Conservation (phyloP, 768 basidiomycete species). For the Udeniomyces megalosporus region DNA sequence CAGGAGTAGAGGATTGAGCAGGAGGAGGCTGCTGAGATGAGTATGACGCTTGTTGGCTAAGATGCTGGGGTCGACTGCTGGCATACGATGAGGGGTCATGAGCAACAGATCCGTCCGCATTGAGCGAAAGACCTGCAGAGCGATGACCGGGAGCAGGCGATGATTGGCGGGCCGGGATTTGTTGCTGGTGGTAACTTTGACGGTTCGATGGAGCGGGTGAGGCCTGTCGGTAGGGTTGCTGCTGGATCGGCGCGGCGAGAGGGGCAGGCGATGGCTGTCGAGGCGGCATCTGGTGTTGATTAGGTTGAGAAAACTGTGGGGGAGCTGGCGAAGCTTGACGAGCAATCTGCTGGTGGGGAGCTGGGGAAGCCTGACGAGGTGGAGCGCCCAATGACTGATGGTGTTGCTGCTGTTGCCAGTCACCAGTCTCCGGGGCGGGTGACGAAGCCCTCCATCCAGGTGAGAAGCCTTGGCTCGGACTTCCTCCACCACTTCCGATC, state of each 20-base stretch:
- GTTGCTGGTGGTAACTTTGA: conserved; percentile 13
- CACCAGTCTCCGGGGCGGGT: not conserved
- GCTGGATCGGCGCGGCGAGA: too few species aligned
- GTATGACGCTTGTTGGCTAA: not conserved
- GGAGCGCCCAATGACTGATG: conserved; percentile 19
- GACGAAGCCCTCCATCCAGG: not conserved
- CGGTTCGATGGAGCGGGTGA: conserved; percentile 19
- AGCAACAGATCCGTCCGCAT: conserved; percentile 55
- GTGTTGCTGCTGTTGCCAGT: conserved; percentile 22
- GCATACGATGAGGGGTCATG: too few species aligned
- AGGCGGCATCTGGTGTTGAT: conserved; percentile 30
- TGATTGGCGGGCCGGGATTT: conserved; percentile 31
- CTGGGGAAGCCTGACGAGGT: conserved; percentile 1
- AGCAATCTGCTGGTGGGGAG: conserved; percentile 23
- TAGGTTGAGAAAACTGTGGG: not conserved
- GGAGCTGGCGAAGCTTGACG: conserved; percentile 25
- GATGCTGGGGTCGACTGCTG: conserved; percentile 14
- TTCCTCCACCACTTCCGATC: conserved; percentile 44
- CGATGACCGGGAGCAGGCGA: conserved; percentile 31
- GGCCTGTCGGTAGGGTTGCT: too few species aligned
- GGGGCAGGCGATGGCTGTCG: conserved; percentile 21
- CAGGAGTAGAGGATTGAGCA: not conserved
- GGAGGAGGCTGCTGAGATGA: not conserved
- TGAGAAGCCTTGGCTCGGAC: conserved; percentile 35
- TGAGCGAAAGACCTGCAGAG: conserved; percentile 62